A percentile compares a stretch with the other conserved stretches of the same genome.
Evolutionary conservation across 176 grass and related monocot genomes (phyloP).

Genomic region (Oryza brachyantha): DNA sequence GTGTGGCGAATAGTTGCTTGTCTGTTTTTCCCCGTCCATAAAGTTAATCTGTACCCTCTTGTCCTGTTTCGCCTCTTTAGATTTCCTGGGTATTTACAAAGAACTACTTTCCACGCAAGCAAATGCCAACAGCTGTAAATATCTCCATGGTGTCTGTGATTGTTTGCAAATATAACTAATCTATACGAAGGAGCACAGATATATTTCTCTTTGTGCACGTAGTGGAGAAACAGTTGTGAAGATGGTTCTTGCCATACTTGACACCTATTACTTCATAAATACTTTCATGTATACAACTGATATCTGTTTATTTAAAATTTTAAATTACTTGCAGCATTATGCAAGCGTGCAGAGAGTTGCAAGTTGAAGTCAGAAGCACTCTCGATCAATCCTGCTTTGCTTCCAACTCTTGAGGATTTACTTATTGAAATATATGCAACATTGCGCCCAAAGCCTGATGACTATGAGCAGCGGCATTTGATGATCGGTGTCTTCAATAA

Average conservation of each 20-base stretch:
- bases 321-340: slow-evolving; percentile 46
- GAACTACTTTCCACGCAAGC: neutral
- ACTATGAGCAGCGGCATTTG: slow-evolving; percentile 65
- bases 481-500: slow-evolving; percentile 60
- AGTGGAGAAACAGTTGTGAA: neutral
- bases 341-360: slow-evolving; percentile 36
- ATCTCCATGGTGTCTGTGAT: neutral
- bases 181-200: neutral
- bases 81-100: neutral
- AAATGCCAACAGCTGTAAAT: neutral
- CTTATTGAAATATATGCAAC: slow-evolving; percentile 59
- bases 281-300: neutral
- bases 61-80: neutral
- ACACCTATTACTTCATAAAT: neutral
- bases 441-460: slow-evolving; percentile 49
- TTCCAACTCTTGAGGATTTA: slow-evolving; percentile 51
- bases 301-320: slow-evolving; percentile 12
- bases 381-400: slow-evolving; percentile 29
- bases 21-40: slow-evolving; percentile 8
- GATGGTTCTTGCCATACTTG: neutral
- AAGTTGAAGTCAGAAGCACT: slow-evolving; percentile 45
- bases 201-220: neutral
- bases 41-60: neutral
- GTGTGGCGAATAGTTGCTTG: neutral
- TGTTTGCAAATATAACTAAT: neutral